Evolutionary conservation across 192 early-diverging fungal genomes (phyloP), one percentile per base, ranked within the genome.

Genomic region (Coemansia sp.): DNA sequence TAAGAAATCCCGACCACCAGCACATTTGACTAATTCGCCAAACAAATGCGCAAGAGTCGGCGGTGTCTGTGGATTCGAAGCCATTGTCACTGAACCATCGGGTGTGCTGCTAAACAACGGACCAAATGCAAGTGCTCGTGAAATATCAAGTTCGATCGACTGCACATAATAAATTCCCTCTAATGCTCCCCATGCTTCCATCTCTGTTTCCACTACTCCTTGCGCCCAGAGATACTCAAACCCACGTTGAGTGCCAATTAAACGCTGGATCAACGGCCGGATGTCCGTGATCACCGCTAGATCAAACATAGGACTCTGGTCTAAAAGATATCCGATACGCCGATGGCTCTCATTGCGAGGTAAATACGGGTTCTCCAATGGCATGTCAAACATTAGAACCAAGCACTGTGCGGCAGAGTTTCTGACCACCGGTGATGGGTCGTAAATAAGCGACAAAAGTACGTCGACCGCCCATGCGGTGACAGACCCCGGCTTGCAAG

Each of bases 101-200:
- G 80, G 63, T 32, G 66, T 75, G 60, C 71, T 75, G 56, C 75
- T 76, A 58, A 83, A 83, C 36, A 83, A 60, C 25, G 80, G 80
- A n/a, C 80, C 80, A 42, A 64, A 71, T 6, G 80, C 75, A 48
- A 83, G 63, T 0, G 80, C 75, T 2, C 75, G 71, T 22, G 75
- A 70, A 29, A 83, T 56, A 33, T 83, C 80, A 20, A 83, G 66
- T 38, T 83, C 80, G 6, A 83, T 50, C n/a, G 69, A 63, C 49
- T 83, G 80, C 57, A 83, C 75, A 38, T 69, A 65, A 42, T 66
- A 75, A 25, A 83, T 77, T 6, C 80, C 80, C 63, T 83, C 80
- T 5, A 77, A 58, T 1, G 75, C 69, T 5, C 75, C 80, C 80
- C 80, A 83, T 14, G 75, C 66, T 20, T 77, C 75, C 80, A 83